These are phyloP conservation scores for Saccharum spontaneum DNA, from an alignment of 176 grass and related monocot genomes.

Conservation along the genomic window DNA sequence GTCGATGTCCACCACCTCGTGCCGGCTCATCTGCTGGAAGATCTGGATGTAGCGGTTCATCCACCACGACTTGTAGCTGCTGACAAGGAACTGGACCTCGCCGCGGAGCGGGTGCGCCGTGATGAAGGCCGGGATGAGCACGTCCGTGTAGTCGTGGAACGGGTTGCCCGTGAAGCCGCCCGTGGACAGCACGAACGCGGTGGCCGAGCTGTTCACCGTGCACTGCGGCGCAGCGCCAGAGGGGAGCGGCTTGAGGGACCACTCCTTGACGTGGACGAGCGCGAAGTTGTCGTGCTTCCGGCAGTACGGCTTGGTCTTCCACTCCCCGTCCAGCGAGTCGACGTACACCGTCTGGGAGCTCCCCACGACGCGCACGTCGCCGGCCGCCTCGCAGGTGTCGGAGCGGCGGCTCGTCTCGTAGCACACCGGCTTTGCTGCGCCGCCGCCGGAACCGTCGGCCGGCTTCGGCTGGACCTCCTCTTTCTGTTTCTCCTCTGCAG, in stretches of 20 bases:
- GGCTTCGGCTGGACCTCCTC: slow-evolving; percentile 13
- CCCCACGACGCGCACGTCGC: slow-evolving; percentile 52
- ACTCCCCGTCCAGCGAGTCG: slow-evolving; percentile 35
- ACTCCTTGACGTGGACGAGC: slow-evolving; percentile 53
- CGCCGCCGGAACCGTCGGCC: not conserved
- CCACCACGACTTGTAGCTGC: slow-evolving; percentile 75
- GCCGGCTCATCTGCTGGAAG: slow-evolving; percentile 62
- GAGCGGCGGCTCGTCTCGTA: slow-evolving; percentile 58
- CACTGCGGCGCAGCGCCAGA: slow-evolving; percentile 24
- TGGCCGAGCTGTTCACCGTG: slow-evolving; percentile 50
- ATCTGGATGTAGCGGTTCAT: slow-evolving; percentile 53
- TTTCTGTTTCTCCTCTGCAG: slow-evolving; percentile 5
- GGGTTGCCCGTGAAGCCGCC: slow-evolving; percentile 80
- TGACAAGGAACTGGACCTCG: slow-evolving; percentile 72
- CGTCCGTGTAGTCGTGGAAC: slow-evolving; percentile 94
- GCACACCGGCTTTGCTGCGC: slow-evolving; percentile 37
- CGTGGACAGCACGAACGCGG: slow-evolving; percentile 53
- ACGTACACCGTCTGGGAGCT: slow-evolving; percentile 34
- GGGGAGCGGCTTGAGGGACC: slow-evolving; percentile 43
- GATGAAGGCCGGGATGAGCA: slow-evolving; percentile 77
- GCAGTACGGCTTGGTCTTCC: slow-evolving; percentile 56
- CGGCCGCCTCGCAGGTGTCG: slow-evolving; percentile 57
- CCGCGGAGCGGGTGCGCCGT: slow-evolving; percentile 48
- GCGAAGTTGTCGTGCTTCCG: slow-evolving; percentile 53
- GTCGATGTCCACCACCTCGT: slow-evolving; percentile 69